These are phyloP conservation scores for Domatiomyces catenatus DNA, from an alignment of 2,329 filamentous ascomycete species.

Conservation along the genomic window DNA sequence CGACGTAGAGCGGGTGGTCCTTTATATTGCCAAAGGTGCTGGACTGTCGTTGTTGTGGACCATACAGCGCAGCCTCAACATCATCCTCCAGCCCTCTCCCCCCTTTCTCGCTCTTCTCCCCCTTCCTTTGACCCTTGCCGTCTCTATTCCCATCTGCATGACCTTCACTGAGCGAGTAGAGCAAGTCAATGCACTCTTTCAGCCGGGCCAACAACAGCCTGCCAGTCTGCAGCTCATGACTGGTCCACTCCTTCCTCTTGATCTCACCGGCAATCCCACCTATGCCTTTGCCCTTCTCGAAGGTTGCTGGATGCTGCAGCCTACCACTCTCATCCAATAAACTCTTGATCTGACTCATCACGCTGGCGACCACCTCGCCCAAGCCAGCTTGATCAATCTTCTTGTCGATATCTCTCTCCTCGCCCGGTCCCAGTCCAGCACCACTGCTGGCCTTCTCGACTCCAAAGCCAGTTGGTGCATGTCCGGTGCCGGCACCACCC, in stretches of 20 bases:
- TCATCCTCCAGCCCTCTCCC: slow-evolving; percentile 6
- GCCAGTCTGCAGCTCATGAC: slow-evolving; percentile 17
- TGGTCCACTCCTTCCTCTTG: slow-evolving; percentile 14
- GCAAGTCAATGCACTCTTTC: slow-evolving; percentile 47
- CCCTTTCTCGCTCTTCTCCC: slow-evolving; percentile 9
- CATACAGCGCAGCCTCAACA: slow-evolving; percentile 7
- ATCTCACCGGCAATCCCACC: slow-evolving; percentile 10
- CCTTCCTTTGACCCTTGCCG: slow-evolving; percentile 20
- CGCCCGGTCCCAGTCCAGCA: background rate
- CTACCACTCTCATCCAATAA: slow-evolving; percentile 47
- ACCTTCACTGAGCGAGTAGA: slow-evolving; percentile 45
- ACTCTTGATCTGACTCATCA: slow-evolving; percentile 49
- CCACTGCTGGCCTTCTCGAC: slow-evolving; percentile 8
- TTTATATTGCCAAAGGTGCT: background rate
- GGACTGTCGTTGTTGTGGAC: background rate
- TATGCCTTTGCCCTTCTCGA: slow-evolving; percentile 22
- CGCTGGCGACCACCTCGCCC: slow-evolving; percentile 48
- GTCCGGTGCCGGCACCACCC: slow-evolving; percentile 35
- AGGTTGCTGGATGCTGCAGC: slow-evolving; percentile 30
- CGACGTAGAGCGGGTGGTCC: slow-evolving; percentile 15
- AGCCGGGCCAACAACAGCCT: slow-evolving; percentile 40
- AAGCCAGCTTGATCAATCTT: slow-evolving; percentile 46
- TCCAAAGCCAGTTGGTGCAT: slow-evolving; percentile 2
- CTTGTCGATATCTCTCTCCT: slow-evolving; percentile 41
- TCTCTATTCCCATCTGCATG: background rate